Conservation (phyloP, 2,329 filamentous ascomycete genomes). For the Colletotrichum sp. region DNA sequence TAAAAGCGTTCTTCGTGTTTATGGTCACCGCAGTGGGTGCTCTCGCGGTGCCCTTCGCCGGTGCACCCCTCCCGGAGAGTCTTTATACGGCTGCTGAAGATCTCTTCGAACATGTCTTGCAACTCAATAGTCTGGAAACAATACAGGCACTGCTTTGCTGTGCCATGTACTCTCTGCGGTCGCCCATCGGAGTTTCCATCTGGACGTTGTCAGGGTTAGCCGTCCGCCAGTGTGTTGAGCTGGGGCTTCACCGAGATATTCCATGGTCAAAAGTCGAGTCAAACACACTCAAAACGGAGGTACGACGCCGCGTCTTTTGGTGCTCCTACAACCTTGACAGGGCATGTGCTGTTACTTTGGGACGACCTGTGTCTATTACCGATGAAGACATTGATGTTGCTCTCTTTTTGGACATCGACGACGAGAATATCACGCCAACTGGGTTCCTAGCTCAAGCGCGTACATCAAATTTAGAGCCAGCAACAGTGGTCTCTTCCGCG, state of each 20-base stretch:
- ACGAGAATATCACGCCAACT: neutral
- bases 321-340: neutral
- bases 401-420: neutral
- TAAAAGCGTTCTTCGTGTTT: neutral
- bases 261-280: neutral
- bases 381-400: neutral
- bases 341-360: neutral
- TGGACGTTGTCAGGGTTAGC: conserved; percentile 35
- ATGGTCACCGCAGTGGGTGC: neutral
- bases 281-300: neutral
- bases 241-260: conserved; percentile 31
- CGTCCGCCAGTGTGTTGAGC: conserved; percentile 34
- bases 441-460: neutral
- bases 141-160: conserved; percentile 34
- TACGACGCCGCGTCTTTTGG: neutral
- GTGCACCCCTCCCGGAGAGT: neutral
- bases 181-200: conserved; percentile 26
- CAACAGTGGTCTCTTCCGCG: neutral
- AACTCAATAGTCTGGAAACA: conserved; percentile 27
- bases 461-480: neutral
- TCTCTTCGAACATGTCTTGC: neutral
- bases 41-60: neutral
- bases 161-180: conserved; percentile 31
- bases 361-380: neutral
- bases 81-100: neutral